Conservation (phyloP, 2,329 filamentous ascomycete species). For the Sphaerulina vaccinii region DNA sequence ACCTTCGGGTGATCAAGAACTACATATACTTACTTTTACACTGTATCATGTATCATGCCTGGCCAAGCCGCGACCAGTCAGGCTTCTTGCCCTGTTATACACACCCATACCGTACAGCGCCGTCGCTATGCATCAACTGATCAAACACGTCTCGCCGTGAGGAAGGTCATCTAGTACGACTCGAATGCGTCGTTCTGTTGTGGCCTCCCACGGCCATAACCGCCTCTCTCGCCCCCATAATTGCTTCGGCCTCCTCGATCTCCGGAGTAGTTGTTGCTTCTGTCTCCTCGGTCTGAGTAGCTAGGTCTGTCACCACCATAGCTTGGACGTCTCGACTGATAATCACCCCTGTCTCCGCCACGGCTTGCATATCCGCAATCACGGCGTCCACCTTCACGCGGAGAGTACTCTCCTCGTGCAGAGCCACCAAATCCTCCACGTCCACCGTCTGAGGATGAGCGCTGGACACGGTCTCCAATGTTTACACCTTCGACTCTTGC, state of each 20-base stretch:
- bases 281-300: conserved; percentile 14
- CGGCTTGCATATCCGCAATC: conserved; percentile 14
- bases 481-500: conserved; percentile 32
- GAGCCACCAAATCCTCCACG: conserved; percentile 13
- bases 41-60: conserved; percentile 16
- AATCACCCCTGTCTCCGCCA: background rate
- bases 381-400: conserved; percentile 5
- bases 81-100: conserved; percentile 5
- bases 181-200: conserved; percentile 4
- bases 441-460: background rate
- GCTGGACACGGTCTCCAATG: conserved; percentile 26
- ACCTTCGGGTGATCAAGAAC: conserved; percentile 12
- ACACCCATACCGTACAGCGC: conserved; percentile 5
- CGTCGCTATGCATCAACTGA: conserved; percentile 15
- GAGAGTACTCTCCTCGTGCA: conserved; percentile 2
- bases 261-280: background rate
- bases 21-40: conserved; percentile 18
- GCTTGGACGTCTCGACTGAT: conserved; percentile 6
- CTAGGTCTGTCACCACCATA: conserved; percentile 14
- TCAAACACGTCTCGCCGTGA: conserved; percentile 1
- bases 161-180: background rate
- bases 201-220: conserved; percentile 1
- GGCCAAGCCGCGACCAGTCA: background rate
- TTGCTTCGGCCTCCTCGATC: background rate
- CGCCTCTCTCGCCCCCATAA: background rate